phyloP scores from a whole-genome alignment of 768 basidiomycete species.

The Paxillus ammoniavirescens region DNA sequence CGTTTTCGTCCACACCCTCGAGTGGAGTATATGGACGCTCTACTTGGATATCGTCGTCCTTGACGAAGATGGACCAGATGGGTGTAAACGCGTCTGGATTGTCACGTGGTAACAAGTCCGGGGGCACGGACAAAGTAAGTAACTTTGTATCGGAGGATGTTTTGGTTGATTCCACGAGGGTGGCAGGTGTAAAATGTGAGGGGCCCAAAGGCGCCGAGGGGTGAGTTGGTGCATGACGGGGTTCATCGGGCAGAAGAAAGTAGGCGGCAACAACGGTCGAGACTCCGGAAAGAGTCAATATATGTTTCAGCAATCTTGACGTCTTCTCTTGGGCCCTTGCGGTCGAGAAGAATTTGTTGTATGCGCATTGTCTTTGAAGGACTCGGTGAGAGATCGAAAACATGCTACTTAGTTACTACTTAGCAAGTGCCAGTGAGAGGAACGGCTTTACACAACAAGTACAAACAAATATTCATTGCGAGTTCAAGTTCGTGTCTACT shows the following conservation, averaged over 20 bases:
- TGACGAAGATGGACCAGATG: constrained; percentile 80
- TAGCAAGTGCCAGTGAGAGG: constrained; percentile 16
- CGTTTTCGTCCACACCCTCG: constrained; percentile 63
- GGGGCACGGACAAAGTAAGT: constrained; percentile 58
- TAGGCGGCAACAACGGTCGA: constrained; percentile 46
- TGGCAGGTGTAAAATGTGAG: constrained; percentile 54
- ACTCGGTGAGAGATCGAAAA: constrained; percentile 3
- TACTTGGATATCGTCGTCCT: constrained; percentile 87
- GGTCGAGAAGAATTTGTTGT: neutral
- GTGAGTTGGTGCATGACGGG: constrained; percentile 44
- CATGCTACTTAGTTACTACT: constrained; percentile 7
- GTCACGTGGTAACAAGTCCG: constrained; percentile 33
- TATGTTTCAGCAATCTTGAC: constrained; percentile 3
- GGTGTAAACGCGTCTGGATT: constrained; percentile 26
- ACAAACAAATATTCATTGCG: constrained; percentile 16
- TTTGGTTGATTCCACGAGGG: constrained; percentile 50
- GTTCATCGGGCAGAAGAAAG: constrained; percentile 50
- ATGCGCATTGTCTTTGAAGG: neutral
- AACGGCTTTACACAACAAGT: constrained; percentile 20
- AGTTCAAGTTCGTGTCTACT: neutral
- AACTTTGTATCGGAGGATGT: constrained; percentile 62
- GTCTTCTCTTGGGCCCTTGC: neutral
- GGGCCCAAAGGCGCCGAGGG: constrained; percentile 40
- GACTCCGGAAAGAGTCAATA: constrained; percentile 36
- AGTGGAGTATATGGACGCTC: constrained; percentile 85